These are phyloP conservation scores for Trichoderma citrinoviride DNA, from an alignment of 2,329 filamentous ascomycete species.

Conservation along the genomic window DNA sequence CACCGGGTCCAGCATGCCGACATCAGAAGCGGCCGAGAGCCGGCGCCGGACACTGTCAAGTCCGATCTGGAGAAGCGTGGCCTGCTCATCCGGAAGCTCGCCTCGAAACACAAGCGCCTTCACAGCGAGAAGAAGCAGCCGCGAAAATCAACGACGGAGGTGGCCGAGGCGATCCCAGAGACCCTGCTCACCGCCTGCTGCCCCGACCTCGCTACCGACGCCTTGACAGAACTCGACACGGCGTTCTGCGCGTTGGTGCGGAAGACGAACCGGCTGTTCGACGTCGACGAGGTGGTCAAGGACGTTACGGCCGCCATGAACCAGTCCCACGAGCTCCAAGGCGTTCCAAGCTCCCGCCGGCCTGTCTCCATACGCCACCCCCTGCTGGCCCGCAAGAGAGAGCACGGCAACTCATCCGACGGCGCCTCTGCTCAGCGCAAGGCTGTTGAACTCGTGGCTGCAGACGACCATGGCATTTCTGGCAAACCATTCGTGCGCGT, in stretches of 20 bases:
- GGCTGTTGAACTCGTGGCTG: slow-evolving; percentile 26
- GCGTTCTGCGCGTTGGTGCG: slow-evolving; percentile 52
- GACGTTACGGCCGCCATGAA: slow-evolving; percentile 42
- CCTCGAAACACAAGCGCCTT: slow-evolving; percentile 46
- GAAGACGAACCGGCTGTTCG: slow-evolving; percentile 39
- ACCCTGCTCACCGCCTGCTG: slow-evolving; percentile 43
- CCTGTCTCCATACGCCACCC: slow-evolving; percentile 10
- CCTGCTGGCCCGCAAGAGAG: slow-evolving; percentile 4
- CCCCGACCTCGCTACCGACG: slow-evolving; percentile 46
- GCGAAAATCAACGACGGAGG: slow-evolving; percentile 33
- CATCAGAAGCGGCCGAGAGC: slow-evolving; percentile 24
- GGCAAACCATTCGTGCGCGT: slow-evolving; percentile 55
- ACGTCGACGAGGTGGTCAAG: slow-evolving; percentile 45
- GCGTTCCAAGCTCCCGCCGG: slow-evolving; percentile 2
- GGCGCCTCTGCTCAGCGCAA: slow-evolving; percentile 21
- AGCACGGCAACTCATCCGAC: not conserved
- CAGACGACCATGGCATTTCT: slow-evolving; percentile 50
- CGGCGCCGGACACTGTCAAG: slow-evolving; percentile 37
- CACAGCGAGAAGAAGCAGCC: slow-evolving; percentile 41
- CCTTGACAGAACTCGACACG: slow-evolving; percentile 46
- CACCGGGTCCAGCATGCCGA: slow-evolving; percentile 49
- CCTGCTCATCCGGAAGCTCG: slow-evolving; percentile 44
- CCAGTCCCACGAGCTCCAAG: slow-evolving; percentile 18
- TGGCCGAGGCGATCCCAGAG: slow-evolving; percentile 30
- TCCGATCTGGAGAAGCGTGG: slow-evolving; percentile 26